Percentiles rank a stretch among this genome's conserved stretches.
Conservation (phyloP, 169 alveolate species). For the Sarcocystis neurona region DNA sequence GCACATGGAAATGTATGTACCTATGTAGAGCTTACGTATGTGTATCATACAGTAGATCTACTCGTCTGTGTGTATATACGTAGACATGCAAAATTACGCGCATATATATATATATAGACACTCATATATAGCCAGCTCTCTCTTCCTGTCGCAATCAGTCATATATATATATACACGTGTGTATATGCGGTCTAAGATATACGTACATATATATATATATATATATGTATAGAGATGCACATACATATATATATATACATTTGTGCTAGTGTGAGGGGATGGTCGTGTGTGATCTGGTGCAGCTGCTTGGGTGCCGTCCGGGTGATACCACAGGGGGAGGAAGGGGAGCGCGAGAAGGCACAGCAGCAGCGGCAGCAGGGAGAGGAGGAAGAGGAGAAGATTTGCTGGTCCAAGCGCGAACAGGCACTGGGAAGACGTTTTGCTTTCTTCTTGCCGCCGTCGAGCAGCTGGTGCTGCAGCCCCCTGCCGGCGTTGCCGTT, state of each 20-base stretch:
- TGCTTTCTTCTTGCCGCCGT: conserved; percentile 76
- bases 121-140: too few species aligned
- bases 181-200: background rate
- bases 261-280: background rate
- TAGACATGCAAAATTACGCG: too few species aligned
- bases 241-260: too few species aligned
- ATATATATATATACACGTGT: background rate
- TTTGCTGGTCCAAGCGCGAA: conserved; percentile 92
- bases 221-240: too few species aligned
- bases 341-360: background rate
- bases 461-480: conserved; percentile 82
- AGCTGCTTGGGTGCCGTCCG: background rate
- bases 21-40: too few species aligned
- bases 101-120: too few species aligned
- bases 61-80: too few species aligned
- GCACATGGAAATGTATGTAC: too few species aligned
- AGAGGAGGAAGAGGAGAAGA: conserved; percentile 66
- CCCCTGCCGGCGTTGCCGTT: conserved; percentile 86
- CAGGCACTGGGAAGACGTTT: conserved; percentile 94
- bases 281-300: background rate
- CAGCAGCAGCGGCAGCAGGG: background rate
- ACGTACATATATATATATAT: background rate
- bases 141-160: too few species aligned
- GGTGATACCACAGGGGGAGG: background rate
- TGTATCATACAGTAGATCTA: too few species aligned